Conservation (phyloP, 2,329 filamentous ascomycete species). For the Trichoderma brevicompactum region DNA sequence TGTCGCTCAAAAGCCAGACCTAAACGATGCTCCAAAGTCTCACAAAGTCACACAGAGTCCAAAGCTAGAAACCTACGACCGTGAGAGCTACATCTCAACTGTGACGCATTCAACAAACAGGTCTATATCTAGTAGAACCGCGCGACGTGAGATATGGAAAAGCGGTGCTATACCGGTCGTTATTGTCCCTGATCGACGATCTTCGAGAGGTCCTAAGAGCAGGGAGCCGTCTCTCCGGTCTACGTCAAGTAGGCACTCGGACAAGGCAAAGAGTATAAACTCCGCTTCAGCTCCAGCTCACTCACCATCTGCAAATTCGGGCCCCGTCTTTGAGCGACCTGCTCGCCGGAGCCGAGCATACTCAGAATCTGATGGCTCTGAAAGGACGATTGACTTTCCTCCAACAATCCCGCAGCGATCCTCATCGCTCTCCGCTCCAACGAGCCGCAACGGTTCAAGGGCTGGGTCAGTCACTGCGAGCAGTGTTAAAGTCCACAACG, state of each 20-base stretch:
- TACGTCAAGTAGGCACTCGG: slow-evolving; percentile 62
- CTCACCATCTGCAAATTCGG: slow-evolving; percentile 48
- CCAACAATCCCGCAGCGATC: slow-evolving; percentile 60
- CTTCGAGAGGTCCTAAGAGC: slow-evolving; percentile 58
- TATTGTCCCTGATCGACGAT: slow-evolving; percentile 62
- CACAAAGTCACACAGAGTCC: slow-evolving; percentile 37
- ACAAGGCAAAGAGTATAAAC: slow-evolving; percentile 56
- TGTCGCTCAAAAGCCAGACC: slow-evolving; percentile 27
- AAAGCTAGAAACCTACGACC: slow-evolving; percentile 35
- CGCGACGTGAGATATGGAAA: slow-evolving; percentile 63
- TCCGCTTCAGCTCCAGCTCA: slow-evolving; percentile 52
- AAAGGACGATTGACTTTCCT: slow-evolving; percentile 64
- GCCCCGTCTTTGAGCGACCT: slow-evolving; percentile 50
- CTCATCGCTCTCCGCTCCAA: slow-evolving; percentile 66
- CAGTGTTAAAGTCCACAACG: neutral
- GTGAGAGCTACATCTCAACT: slow-evolving; percentile 55
- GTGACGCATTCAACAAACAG: slow-evolving; percentile 53
- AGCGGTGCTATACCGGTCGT: slow-evolving; percentile 66
- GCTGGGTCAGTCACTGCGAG: slow-evolving; percentile 48
- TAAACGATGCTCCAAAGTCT: slow-evolving; percentile 35
- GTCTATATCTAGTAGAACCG: slow-evolving; percentile 58
- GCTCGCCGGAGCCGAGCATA: slow-evolving; percentile 47
- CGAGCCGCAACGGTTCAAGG: slow-evolving; percentile 61
- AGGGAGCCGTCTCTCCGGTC: slow-evolving; percentile 62
- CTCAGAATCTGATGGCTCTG: slow-evolving; percentile 55